These are phyloP conservation scores for Chlamydomonas sp. DNA, from an alignment of 139 green algal species.

Conservation along the genomic window DNA sequence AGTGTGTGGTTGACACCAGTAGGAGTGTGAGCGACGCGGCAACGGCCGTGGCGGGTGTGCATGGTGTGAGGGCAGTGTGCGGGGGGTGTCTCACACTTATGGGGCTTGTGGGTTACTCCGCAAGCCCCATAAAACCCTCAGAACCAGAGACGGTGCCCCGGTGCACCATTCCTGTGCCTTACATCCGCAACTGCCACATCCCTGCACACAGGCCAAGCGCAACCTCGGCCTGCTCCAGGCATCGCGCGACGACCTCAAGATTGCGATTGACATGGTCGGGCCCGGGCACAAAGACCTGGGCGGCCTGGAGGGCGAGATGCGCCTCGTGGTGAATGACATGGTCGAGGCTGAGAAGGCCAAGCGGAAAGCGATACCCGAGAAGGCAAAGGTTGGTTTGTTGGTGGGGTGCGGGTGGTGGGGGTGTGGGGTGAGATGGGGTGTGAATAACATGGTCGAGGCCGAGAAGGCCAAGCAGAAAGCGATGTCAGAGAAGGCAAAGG, in stretches of 20 bases:
- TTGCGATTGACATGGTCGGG: constrained; percentile 8
- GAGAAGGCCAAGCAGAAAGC: neutral
- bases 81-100: neutral
- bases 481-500: neutral
- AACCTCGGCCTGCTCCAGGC: constrained; percentile 22
- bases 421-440: constrained; percentile 1
- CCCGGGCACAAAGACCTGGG: constrained; percentile 1
- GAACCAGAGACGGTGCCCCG: neutral
- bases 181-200: neutral
- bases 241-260: constrained; percentile 16
- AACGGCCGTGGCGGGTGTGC: no score
- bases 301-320: constrained; percentile 2
- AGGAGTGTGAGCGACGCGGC: no score
- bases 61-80: no score
- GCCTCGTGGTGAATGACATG: constrained; percentile 12
- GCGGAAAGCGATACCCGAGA: neutral
- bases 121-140: neutral
- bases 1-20: no score
- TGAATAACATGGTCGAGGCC: constrained; percentile 12
- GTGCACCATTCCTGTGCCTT: neutral
- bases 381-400: neutral
- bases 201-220: constrained; percentile 27
- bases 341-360: constrained; percentile 12
- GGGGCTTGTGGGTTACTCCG: neutral
- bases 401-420: neutral